Evolutionary conservation across 345 rosid species (phyloP).

Genomic region (Camelina hispida): DNA sequence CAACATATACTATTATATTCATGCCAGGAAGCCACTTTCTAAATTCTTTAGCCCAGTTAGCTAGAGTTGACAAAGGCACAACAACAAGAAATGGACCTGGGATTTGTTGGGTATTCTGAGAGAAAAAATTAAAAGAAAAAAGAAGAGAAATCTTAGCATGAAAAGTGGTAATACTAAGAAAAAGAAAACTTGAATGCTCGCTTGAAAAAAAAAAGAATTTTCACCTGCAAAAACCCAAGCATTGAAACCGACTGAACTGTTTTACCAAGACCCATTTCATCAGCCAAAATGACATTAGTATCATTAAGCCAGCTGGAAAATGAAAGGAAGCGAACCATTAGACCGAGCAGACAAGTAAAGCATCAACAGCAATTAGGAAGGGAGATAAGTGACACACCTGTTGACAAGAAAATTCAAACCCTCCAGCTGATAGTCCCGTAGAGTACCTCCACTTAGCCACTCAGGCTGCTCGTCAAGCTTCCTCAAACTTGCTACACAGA

Average conservation of each 20-base stretch:
- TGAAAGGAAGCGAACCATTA: conserved; percentile 26
- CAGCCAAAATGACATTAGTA: conserved; percentile 99
- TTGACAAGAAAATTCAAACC: conserved; percentile 98
- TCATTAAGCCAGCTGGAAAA: conserved; percentile 93
- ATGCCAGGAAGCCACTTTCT: conserved; percentile 96
- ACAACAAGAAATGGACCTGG: conserved; percentile 99
- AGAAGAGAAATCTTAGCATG: conserved; percentile 24
- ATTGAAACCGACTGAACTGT: conserved; percentile 99
- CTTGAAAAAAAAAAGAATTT: conserved; percentile 5
- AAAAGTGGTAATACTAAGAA: conserved; percentile 13
- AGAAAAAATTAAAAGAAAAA: conserved; percentile 7
- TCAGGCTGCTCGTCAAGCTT: conserved; percentile 99
- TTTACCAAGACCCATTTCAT: conserved; percentile 99
- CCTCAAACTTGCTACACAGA: conserved; percentile 72
- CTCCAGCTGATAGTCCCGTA: conserved; percentile 98
- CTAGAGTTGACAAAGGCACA: conserved; percentile 94
- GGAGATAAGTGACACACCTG: conserved; percentile 59
- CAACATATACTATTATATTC: conserved; percentile 95
- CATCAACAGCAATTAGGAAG: neutral
- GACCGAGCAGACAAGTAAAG: conserved; percentile 30
- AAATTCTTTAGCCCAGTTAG: conserved; percentile 99
- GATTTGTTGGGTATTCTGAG: conserved; percentile 91
- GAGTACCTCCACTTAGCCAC: conserved; percentile 95
- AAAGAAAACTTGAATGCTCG: conserved; percentile 27
- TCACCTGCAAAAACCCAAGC: conserved; percentile 99